Percentiles rank a stretch among this genome's conserved stretches.
Evolutionary conservation across 2,329 filamentous ascomycete species (phyloP).

Genomic region (Coniella vitis): DNA sequence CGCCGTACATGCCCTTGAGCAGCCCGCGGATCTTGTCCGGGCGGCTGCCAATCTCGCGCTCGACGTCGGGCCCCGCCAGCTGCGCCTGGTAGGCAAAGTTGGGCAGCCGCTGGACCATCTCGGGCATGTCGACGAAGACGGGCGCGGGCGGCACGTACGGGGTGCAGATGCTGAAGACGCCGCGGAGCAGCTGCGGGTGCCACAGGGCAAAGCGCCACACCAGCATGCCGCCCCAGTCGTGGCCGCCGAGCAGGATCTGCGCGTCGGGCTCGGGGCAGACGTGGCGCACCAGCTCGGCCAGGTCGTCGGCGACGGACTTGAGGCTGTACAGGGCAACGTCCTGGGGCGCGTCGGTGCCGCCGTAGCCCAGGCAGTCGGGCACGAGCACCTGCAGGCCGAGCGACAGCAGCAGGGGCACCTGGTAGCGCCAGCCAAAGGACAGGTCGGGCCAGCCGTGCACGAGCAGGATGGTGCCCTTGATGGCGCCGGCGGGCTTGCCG

Average conservation of each 20-base stretch:
- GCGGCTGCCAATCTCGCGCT: conserved; percentile 45
- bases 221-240: conserved; percentile 79
- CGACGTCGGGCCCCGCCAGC: conserved; percentile 61
- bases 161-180: conserved; percentile 75
- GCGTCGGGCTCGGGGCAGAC: conserved; percentile 32
- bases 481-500: conserved; percentile 38
- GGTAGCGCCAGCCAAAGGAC: conserved; percentile 79
- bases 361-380: conserved; percentile 84
- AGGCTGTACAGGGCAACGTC: conserved; percentile 57
- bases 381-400: conserved; percentile 73
- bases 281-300: conserved; percentile 63
- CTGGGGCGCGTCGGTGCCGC: conserved; percentile 63
- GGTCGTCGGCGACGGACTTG: conserved; percentile 67
- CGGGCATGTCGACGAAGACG: conserved; percentile 49
- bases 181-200: conserved; percentile 64
- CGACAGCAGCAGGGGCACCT: conserved; percentile 69
- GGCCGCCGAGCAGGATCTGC: conserved; percentile 74
- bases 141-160: conserved; percentile 55
- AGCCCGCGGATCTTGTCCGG: conserved; percentile 61
- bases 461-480: conserved; percentile 29
- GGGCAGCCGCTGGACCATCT: conserved; percentile 48
- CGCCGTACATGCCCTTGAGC: conserved; percentile 66
- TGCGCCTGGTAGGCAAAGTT: conserved; percentile 83
- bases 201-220: conserved; percentile 70
- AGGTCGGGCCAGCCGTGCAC: conserved; percentile 80